Base-by-base conservation (phyloP, 371 early-diverging fungal genomes). In the Umbelopsis sp. region DNA sequence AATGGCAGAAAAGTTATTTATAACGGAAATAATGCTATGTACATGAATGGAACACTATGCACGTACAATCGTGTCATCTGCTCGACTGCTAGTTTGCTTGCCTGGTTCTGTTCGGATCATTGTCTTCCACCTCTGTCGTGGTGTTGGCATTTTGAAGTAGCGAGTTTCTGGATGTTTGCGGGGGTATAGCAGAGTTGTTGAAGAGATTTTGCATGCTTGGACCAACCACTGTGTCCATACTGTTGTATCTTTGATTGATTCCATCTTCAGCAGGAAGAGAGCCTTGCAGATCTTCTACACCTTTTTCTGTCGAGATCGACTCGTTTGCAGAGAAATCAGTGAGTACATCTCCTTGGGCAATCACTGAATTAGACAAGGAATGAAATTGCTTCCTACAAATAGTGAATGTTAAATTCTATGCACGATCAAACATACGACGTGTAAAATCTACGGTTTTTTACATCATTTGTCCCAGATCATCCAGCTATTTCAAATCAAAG, bases 381-480 rank as follows among this genome's bases (percentile, higher is more conserved):
- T 57, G 57, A 35, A 57, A 57, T 35, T 57, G 57, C 35, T 57
- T 57, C 57, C 57, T 57, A 57, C 10, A 16, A 5, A 18, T 8
- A 57, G 29, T 32, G 16, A 5, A 35, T 11, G 11, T 29, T 57
- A 35, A 3, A 35, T 18, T 16, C 29, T 11, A 53, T 29, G 29
- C 18, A n/a, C 11, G 0, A n/a, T 32, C 8, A 57, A 8, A 3
- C 29, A 14, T 12, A 18, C 3, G 11, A 10, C 4, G 0, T 25
- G 29, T 63, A 4, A 41, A 12, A 41, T 41, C 41, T 37, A 11
- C 8, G 25, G 10, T 51, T 37, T 66, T 22, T 41, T 69, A 69
- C 72, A 72, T 69, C n/a, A 29, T 48, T 24, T 65, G 66, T 20
- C 72, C 69, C 63, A 72, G 50, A 29, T 72, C 72, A 63, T 72